Percentiles rank a stretch among this genome's conserved stretches.
Evolutionary conservation across 2,329 filamentous ascomycete genomes (phyloP).

Genomic region (Dothistroma pini): DNA sequence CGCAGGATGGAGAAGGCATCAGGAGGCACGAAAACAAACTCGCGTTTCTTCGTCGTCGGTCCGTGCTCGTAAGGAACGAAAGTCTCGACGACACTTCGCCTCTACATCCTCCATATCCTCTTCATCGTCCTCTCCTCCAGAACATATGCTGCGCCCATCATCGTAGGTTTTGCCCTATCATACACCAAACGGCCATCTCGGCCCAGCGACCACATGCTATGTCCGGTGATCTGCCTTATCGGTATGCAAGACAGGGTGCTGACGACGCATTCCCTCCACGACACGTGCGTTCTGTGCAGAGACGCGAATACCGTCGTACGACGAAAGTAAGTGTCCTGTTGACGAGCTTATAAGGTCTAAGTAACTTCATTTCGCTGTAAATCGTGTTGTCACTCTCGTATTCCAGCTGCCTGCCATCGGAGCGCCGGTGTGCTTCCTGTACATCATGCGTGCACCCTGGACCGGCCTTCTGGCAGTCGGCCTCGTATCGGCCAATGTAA

Average conservation of each 20-base stretch:
- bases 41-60: neutral
- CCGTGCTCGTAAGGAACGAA: neutral
- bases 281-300: neutral
- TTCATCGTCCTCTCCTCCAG: no score
- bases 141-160: neutral
- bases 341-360: neutral
- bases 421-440: neutral
- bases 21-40: neutral
- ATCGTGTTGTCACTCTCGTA: neutral
- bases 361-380: neutral
- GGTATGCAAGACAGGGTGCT: neutral
- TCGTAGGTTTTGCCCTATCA: neutral
- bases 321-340: neutral
- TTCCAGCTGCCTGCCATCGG: neutral
- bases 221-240: neutral
- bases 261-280: neutral
- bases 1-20: neutral
- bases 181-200: neutral
- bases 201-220: neutral
- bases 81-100: neutral
- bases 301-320: constrained; percentile 1
- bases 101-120: neutral
- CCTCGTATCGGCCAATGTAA: neutral
- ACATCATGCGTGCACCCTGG: neutral
- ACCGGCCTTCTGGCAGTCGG: neutral